phyloP scores from a whole-genome alignment of 2,329 filamentous ascomycete species.

The Calonectria fujianensis region DNA sequence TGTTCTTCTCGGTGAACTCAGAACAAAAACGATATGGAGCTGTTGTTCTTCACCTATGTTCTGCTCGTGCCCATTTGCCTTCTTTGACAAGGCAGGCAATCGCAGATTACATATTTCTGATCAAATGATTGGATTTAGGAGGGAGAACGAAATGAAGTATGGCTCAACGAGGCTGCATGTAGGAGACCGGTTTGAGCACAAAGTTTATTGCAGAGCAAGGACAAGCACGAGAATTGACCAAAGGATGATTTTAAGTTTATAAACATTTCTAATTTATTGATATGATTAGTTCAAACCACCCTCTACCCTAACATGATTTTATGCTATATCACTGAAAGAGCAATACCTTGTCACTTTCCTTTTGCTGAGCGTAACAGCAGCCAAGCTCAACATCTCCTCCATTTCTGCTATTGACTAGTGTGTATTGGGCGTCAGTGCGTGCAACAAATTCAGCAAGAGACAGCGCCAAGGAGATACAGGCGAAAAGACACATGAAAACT shows the following conservation, averaged over 20 bases:
- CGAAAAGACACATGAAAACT: background rate
- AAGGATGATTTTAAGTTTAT: background rate
- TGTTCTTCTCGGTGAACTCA: background rate
- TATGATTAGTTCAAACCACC: background rate
- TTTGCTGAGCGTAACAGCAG: background rate
- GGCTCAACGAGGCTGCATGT: rapidly evolving
- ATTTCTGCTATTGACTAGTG: background rate
- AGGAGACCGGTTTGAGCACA: background rate
- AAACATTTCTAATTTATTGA: background rate
- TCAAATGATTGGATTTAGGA: background rate
- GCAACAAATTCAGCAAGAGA: background rate
- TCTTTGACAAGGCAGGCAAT: background rate
- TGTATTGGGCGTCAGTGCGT: background rate
- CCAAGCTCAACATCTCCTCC: background rate
- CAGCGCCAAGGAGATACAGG: no score
- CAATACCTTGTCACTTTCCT: background rate
- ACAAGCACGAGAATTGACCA: background rate
- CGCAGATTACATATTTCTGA: background rate
- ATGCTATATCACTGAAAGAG: background rate
- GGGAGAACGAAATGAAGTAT: background rate
- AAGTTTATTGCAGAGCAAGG: background rate
- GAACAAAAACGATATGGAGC: background rate
- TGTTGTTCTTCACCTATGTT: background rate
- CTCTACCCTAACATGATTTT: background rate
- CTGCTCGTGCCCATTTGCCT: background rate